phyloP scores from a whole-genome alignment of 176 grass and related monocot species.

The Carex pumila region DNA sequence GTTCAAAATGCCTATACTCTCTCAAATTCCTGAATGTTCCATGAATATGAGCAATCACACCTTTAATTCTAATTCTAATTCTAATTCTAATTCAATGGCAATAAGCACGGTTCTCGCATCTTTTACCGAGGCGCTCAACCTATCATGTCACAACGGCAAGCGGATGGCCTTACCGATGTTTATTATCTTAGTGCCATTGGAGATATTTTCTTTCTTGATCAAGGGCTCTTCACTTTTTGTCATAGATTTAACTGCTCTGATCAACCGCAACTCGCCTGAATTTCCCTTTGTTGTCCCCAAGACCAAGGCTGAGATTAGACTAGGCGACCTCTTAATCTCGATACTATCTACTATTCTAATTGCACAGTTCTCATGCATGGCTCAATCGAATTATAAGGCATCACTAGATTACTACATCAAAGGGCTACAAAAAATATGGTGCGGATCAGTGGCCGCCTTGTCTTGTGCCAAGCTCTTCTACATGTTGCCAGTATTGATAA shows the following conservation, averaged over 20 bases:
- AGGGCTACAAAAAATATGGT: neutral
- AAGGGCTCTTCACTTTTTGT: neutral
- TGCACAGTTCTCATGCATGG: neutral
- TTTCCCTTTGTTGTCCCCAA: neutral
- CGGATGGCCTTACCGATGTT: neutral
- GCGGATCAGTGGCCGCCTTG: neutral
- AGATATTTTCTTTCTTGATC: constrained; percentile 10
- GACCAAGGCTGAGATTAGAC: constrained; percentile 7
- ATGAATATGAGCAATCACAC: neutral
- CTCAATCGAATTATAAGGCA: neutral
- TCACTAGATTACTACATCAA: neutral
- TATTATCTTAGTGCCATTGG: neutral
- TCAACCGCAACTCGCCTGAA: neutral
- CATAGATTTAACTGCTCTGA: neutral
- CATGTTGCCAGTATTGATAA: neutral
- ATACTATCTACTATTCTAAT: neutral
- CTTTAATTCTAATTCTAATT: neutral
- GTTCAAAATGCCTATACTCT: neutral
- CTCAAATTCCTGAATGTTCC: neutral
- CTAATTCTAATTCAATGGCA: neutral
- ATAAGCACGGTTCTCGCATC: neutral
- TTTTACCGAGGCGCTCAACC: neutral
- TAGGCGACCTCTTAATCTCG: constrained; percentile 3
- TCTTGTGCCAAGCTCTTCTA: neutral
- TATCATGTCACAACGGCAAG: neutral